Conservation (phyloP, 75 land plant genomes). For the Azolla pinnata region DNA sequence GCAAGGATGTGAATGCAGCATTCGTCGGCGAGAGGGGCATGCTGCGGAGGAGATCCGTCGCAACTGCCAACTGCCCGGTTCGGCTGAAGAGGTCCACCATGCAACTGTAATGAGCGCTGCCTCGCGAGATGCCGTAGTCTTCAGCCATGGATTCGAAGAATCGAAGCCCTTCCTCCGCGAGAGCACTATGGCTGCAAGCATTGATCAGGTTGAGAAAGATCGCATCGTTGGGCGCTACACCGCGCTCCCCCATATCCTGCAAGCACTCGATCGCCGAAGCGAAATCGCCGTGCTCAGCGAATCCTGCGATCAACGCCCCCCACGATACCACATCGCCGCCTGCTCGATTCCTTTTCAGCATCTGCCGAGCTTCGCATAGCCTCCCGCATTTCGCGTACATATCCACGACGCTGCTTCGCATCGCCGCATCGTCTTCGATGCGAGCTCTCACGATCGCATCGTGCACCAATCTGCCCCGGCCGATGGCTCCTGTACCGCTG, state of each 20-base stretch:
- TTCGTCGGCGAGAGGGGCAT: background rate
- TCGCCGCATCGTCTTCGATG: constrained; percentile 20
- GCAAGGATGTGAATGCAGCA: background rate
- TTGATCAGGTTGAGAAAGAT: constrained; percentile 23
- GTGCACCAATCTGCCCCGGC: constrained; percentile 24
- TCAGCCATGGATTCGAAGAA: background rate
- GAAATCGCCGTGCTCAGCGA: constrained; percentile 36
- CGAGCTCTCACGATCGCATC: constrained; percentile 17
- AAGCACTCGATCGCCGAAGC: constrained; percentile 27
- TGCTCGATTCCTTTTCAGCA: constrained; percentile 32
- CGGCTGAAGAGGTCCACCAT: constrained; percentile 13
- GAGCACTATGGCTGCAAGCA: constrained; percentile 12
- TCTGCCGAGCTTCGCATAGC: constrained; percentile 25
- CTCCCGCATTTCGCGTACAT: constrained; percentile 42
- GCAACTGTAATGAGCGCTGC: constrained; percentile 11
- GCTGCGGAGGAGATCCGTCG: constrained; percentile 1
- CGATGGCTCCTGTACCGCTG: constrained; percentile 3
- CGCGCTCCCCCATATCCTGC: constrained; percentile 16
- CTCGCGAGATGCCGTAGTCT: background rate
- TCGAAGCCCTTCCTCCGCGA: background rate
- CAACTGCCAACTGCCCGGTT: constrained; percentile 5
- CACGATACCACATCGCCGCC: constrained; percentile 37
- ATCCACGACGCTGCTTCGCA: constrained; percentile 45
- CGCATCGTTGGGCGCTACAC: constrained; percentile 32
- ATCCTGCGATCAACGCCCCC: constrained; percentile 50